Evolutionary conservation across 2,329 filamentous ascomycete species (phyloP).

Genomic region (Chalaropsis thielavioides): DNA sequence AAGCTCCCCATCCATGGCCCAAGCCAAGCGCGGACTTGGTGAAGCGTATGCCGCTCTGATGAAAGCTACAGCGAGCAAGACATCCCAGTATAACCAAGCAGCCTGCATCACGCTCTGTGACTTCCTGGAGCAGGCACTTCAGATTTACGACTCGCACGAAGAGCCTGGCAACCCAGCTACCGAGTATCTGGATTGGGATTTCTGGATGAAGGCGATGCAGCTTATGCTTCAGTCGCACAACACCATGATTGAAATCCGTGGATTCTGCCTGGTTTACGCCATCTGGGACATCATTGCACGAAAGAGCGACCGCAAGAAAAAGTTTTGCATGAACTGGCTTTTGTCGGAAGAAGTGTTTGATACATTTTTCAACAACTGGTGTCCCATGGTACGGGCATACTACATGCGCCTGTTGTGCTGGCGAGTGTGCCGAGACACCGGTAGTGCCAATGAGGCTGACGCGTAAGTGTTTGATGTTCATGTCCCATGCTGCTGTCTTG

Average conservation of each 20-base stretch:
- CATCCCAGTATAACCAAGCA: conserved; percentile 66
- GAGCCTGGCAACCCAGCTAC: conserved; percentile 27
- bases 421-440: conserved; percentile 67
- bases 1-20: conserved; percentile 26
- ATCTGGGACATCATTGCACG: conserved; percentile 61
- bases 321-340: conserved; percentile 60
- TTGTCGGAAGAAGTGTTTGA: conserved; percentile 62
- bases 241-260: conserved; percentile 75
- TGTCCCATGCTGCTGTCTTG: neutral
- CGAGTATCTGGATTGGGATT: conserved; percentile 57
- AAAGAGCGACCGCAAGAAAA: conserved; percentile 51
- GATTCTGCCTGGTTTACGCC: conserved; percentile 67
- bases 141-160: conserved; percentile 41
- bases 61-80: conserved; percentile 58
- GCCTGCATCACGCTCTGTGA: conserved; percentile 86
- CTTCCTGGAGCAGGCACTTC: conserved; percentile 68
- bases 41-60: conserved; percentile 59
- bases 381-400: conserved; percentile 85
- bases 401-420: conserved; percentile 85
- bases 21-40: conserved; percentile 54
- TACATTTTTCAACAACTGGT: conserved; percentile 83
- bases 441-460: conserved; percentile 49
- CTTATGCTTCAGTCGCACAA: conserved; percentile 72
- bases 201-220: conserved; percentile 71
- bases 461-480: conserved; percentile 37